phyloP scores from a whole-genome alignment of 257 asterid genomes.

The Salvia rosmarinus region DNA sequence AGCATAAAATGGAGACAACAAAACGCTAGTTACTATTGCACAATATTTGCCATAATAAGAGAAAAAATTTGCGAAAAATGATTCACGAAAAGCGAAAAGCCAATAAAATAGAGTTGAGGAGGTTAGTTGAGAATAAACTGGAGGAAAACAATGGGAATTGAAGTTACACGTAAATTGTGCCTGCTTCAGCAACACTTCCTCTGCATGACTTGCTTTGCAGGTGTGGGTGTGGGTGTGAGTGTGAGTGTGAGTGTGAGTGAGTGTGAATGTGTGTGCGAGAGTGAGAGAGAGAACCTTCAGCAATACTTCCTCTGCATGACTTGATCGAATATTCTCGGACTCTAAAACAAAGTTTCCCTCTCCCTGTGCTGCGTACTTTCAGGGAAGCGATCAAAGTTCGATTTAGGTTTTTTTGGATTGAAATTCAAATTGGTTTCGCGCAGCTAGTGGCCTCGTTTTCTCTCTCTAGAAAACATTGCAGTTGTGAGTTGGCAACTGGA shows the following conservation, averaged over 20 bases:
- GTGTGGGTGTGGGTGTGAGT: not conserved
- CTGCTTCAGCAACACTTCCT: constrained; percentile 35
- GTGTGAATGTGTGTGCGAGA: not conserved
- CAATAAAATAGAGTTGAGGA: not conserved
- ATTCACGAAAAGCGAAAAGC: not conserved
- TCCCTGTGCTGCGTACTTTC: not conserved
- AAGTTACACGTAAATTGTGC: constrained; percentile 25
- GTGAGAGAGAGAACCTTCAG: not conserved
- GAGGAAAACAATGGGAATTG: constrained; percentile 19
- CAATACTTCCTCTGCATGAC: not conserved
- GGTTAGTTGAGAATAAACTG: not conserved
- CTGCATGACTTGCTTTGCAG: constrained; percentile 36
- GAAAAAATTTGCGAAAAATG: not conserved
- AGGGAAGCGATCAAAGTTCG: constrained; percentile 26
- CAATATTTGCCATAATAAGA: not conserved
- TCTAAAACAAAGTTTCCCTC: not conserved
- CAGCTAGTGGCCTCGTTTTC: not conserved
- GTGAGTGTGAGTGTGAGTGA: not conserved
- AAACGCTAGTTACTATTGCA: constrained; percentile 19
- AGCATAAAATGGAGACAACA: constrained; percentile 18
- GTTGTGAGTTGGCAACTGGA: no score
- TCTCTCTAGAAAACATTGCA: not conserved
- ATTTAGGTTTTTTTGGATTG: constrained; percentile 30
- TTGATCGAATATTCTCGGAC: no score
- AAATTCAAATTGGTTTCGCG: not conserved